These are phyloP conservation scores for Aspergillus tanneri DNA, from an alignment of 2,329 filamentous ascomycete genomes.

Conservation along the genomic window DNA sequence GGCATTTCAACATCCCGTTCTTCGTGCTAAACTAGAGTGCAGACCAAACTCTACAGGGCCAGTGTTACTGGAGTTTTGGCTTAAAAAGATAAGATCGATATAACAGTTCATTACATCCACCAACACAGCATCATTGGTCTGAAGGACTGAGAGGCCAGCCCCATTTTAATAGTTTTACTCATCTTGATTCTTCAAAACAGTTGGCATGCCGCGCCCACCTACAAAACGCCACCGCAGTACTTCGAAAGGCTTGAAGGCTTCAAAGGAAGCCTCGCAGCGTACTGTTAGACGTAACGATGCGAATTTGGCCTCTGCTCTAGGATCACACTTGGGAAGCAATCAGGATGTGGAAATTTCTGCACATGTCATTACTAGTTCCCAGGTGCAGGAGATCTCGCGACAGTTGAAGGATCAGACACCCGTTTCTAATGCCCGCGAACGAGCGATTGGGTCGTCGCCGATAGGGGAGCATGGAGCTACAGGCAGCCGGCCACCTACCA, in stretches of 20 bases:
- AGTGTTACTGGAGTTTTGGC: too few relatives aligned
- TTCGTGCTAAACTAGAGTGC: too few relatives aligned
- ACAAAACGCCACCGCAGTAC: slow-evolving; percentile 26
- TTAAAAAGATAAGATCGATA: too few relatives aligned
- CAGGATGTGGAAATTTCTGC: slow-evolving; percentile 6
- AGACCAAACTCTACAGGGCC: too few relatives aligned
- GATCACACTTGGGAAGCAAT: slow-evolving; percentile 1
- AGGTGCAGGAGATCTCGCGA: slow-evolving; percentile 20
- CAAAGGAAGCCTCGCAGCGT: slow-evolving; percentile 6
- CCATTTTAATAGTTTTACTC: background rate
- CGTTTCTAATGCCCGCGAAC: slow-evolving; percentile 30
- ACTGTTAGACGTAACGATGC: background rate
- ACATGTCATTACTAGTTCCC: slow-evolving; percentile 9
- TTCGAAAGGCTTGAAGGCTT: slow-evolving; percentile 8
- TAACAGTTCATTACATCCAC: too few relatives aligned
- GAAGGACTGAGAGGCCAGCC: background rate
- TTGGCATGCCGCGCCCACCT: slow-evolving; percentile 30
- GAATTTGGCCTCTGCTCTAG: slow-evolving; percentile 2
- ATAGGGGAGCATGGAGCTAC: slow-evolving; percentile 32
- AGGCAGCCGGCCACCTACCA: slow-evolving; percentile 36
- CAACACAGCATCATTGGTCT: too few relatives aligned
- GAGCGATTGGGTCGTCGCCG: slow-evolving; percentile 38
- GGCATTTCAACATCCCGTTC: too few relatives aligned
- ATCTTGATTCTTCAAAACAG: background rate
- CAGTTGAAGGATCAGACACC: slow-evolving; percentile 34